A percentile compares a stretch with the other conserved stretches of the same genome.
Conservation (phyloP, 352 stramenopile species). For the Globisporangium perplexum region DNA sequence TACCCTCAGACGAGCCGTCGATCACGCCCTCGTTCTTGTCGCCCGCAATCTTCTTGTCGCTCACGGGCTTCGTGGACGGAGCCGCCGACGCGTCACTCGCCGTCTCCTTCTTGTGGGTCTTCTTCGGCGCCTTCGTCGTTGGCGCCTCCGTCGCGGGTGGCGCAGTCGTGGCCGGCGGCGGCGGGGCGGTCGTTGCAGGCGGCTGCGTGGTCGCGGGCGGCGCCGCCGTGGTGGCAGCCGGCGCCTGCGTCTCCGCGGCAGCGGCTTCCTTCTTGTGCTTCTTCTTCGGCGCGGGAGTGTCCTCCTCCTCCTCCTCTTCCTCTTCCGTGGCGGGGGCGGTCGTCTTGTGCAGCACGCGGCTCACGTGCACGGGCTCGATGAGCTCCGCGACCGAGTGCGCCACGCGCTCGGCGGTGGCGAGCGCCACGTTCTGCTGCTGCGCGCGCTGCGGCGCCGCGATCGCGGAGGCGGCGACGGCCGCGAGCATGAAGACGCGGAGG, state of each 20-base stretch:
- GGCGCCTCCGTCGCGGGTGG: constrained; percentile 2
- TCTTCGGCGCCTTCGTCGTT: constrained; percentile 13
- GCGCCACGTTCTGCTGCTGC: constrained; percentile 13
- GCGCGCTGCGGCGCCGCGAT: constrained; percentile 20
- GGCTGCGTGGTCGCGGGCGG: constrained; percentile 4
- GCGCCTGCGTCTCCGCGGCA: constrained; percentile 15
- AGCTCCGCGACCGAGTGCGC: constrained; percentile 13
- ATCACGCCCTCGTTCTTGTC: constrained; percentile 73
- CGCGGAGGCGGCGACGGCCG: constrained; percentile 36
- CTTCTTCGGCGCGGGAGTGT: constrained; percentile 13
- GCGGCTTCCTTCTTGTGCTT: constrained; percentile 28
- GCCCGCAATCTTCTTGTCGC: constrained; percentile 72
- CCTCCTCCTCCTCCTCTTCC: constrained; percentile 15
- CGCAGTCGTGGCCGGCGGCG: constrained; percentile 10
- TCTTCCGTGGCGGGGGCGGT: constrained; percentile 11
- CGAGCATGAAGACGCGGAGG: constrained; percentile 45
- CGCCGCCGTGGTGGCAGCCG: constrained; percentile 7
- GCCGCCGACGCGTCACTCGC: background rate
- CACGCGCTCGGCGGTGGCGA: constrained; percentile 9
- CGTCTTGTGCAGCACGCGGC: constrained; percentile 28
- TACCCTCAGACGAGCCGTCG: constrained; percentile 72
- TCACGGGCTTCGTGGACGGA: constrained; percentile 13
- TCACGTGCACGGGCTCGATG: constrained; percentile 20
- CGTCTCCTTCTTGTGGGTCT: constrained; percentile 33
- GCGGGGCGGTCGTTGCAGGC: constrained; percentile 10